Base-by-base conservation (phyloP, 2,329 filamentous ascomycete genomes). In the Arachnomyces sp. region DNA sequence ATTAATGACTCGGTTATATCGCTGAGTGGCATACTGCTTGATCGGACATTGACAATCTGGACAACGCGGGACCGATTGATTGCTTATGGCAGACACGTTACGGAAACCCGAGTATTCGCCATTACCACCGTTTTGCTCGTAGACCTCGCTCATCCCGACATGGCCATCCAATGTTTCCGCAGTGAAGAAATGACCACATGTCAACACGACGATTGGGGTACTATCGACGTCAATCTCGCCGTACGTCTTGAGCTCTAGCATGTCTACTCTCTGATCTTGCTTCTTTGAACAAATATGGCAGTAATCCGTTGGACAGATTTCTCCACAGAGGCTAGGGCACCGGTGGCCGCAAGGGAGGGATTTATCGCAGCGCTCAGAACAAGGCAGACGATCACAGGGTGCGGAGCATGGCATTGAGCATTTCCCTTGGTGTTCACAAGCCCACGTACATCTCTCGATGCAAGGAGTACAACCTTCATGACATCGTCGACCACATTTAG, bases 1-100 rank as follows among this genome's bases (percentile, higher is more conserved):
- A 34, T 62, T 62, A 39, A 67, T 55, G 4, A 61, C 32, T 9
- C 62, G 49, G 35, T 62, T 63, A 44, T 65, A 67, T 32, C 63
- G 43, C 12, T 60, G 54, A 0, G 54, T 64, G 1, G 45, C 51
- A 16, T 52, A 53, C 42, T 64, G 58, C 36, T 52, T 45, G 17
- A 67, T 42, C 2, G 59, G 59, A 18, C 42, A 34, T 28, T 54
- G 48, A 33, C 61, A 65, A 9, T 54, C 46, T 13, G 60, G 61
- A 39, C 62, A 66, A 8, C 43, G 30, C 12, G 59, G 57, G 14
- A 63, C 44, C 1, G 38, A 37, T 21, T 43, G 35, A n/a, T 50
- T 47, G 11, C 63, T 36, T 18, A 49, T 35, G 2, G 14, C 28
- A 21, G 52, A 53, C 11, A 55, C 47, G 9, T 63, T 53, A 9